Evolutionary conservation across 2,329 filamentous ascomycete genomes (phyloP).

Genomic region (Beauveria bassiana): DNA sequence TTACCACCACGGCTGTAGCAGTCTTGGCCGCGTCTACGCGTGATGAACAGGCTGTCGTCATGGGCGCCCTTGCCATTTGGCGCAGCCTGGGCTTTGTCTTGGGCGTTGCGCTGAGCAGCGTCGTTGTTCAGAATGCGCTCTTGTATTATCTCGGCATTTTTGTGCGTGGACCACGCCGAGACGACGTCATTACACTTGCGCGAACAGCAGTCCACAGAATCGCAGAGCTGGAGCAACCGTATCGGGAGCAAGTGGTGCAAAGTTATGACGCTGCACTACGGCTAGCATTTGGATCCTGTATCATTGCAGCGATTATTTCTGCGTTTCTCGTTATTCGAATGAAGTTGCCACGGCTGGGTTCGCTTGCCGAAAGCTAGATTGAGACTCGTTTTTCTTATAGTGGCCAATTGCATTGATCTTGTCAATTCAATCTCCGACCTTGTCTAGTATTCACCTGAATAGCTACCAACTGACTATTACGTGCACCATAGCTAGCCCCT

Average conservation of each 20-base stretch:
- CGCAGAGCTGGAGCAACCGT: constrained; percentile 31
- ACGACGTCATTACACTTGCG: constrained; percentile 43
- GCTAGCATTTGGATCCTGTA: constrained; percentile 37
- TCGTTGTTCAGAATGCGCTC: constrained; percentile 67
- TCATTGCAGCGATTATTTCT: constrained; percentile 39
- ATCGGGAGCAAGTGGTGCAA: constrained; percentile 46
- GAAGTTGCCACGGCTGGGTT: constrained; percentile 44
- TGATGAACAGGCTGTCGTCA: constrained; percentile 59
- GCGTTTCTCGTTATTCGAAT: constrained; percentile 42
- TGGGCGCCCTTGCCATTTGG: constrained; percentile 65
- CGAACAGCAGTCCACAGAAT: constrained; percentile 49
- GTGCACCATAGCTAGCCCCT: not conserved
- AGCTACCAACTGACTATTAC: not conserved
- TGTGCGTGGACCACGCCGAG: constrained; percentile 52
- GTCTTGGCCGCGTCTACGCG: constrained; percentile 52
- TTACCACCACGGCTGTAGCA: constrained; percentile 56
- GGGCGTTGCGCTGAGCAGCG: constrained; percentile 63
- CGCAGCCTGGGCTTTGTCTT: constrained; percentile 63
- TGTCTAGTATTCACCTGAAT: not conserved
- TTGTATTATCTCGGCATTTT: constrained; percentile 49
- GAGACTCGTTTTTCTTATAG: not conserved
- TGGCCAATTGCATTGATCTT: not conserved
- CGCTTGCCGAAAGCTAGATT: not conserved
- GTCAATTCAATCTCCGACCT: not conserved
- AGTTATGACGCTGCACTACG: constrained; percentile 46